These are phyloP conservation scores for Vitis rupestris DNA, from an alignment of 164 flowering plant species.

Conservation along the genomic window DNA sequence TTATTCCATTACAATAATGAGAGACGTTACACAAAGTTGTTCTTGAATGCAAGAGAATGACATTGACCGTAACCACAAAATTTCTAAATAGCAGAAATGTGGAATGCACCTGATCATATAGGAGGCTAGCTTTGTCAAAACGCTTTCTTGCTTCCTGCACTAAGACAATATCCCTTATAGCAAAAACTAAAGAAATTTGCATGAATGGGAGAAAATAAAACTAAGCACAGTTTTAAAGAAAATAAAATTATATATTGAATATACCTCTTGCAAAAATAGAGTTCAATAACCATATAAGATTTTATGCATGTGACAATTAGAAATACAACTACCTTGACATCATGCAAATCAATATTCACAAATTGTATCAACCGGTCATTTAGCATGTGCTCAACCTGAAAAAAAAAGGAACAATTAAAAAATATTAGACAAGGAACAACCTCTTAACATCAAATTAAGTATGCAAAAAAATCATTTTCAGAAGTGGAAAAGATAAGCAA, in stretches of 20 bases:
- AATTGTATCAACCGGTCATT: conserved; percentile 50
- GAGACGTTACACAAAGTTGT: neutral
- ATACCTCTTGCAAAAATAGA: too few species aligned
- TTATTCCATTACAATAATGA: neutral
- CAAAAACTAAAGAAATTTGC: neutral
- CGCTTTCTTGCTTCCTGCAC: conserved; percentile 77
- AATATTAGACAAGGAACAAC: neutral
- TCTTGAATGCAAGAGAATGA: neutral
- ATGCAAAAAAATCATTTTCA: too few species aligned
- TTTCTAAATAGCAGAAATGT: neutral
- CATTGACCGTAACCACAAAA: neutral
- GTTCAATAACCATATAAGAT: too few species aligned
- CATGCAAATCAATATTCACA: conserved; percentile 51
- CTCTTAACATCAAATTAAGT: neutral
- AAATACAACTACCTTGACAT: conserved; percentile 40
- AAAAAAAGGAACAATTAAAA: neutral
- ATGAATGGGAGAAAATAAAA: neutral
- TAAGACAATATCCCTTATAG: conserved; percentile 7
- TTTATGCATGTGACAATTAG: too few species aligned
- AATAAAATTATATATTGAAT: too few species aligned
- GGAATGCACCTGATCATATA: conserved; percentile 64
- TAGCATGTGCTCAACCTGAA: conserved; percentile 51
- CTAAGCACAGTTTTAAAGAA: too few species aligned
- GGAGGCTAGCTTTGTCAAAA: conserved; percentile 76
- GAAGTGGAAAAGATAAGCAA: too few species aligned